Base-by-base conservation (phyloP, 345 rosid genomes). In the Turritis glabra region DNA sequence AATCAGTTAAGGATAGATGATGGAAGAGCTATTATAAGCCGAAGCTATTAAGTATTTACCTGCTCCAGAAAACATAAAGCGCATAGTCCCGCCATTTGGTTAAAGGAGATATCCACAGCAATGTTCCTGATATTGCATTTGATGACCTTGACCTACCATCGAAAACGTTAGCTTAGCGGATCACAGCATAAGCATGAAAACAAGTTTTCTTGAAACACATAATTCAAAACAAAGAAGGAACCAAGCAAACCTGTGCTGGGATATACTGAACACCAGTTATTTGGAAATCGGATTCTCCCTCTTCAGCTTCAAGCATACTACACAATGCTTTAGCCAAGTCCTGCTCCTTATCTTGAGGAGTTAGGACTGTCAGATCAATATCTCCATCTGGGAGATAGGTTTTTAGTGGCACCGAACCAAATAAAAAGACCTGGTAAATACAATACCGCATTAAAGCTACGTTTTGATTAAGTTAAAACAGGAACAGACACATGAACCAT, bases 341-440 rank as follows among this genome's bases (percentile, higher is more conserved):
- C 23, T 85, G 91, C 80, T 87, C 98, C 69, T 37, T 63, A 71
- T 74, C 81, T 22, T 61, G 79, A 82, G 81, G 81, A 77, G 88
- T 73, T 27, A 89, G 55, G 29, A 81, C 84, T 21, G 97, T 93
- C 83, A 93, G 76, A 83, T 93, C 98, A 51, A 93, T 86, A 84
- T 93, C 98, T 59, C 98, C 98, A 82, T 93, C 98, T 9, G 98
- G 97, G 57, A 93, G 92, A 79, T 88, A 93, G 15, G 96, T 86
- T 83, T 86, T 91, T 44, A 93, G 50, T 18, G 97, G 97, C 72
- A 93, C 89, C 0, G 96, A 90, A 41, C 96, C 96, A 82, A 84
- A 88, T 17, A 82, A 60, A 74, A 86, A 86, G 32, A 88, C 90
- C 98, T 92, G 82, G 37, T 58, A 64, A 40, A 77, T 33, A 70